Percentiles rank a stretch among this genome's conserved stretches.
Evolutionary conservation across 441 rosid species (phyloP).

Genomic region (Syzygium malaccense): DNA sequence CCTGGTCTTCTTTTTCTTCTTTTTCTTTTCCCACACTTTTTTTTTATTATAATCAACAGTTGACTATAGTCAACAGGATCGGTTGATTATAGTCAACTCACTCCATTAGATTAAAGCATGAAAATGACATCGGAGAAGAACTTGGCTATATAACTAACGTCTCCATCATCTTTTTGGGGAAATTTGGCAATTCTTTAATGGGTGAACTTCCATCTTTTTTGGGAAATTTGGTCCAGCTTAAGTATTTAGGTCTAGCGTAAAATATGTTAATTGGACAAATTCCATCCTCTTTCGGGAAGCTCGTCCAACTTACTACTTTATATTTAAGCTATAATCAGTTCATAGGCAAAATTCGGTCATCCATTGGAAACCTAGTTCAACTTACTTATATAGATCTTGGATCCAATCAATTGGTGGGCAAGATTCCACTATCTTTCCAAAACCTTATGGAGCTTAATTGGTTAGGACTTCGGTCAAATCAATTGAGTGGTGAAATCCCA

Average conservation of each 20-base stretch:
- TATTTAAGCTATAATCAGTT: not conserved
- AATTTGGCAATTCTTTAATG: not conserved
- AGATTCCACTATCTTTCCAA: not conserved
- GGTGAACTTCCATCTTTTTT: not conserved
- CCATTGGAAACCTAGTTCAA: not conserved
- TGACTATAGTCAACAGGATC: not conserved
- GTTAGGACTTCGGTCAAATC: not conserved
- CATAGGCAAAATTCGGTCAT: not conserved
- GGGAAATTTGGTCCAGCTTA: not conserved
- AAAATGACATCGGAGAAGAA: not conserved
- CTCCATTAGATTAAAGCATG: not conserved
- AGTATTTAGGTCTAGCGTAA: not conserved
- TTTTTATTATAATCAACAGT: no score
- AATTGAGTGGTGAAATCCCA: not conserved
- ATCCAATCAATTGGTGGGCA: not conserved
- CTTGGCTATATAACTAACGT: not conserved
- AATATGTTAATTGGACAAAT: not conserved
- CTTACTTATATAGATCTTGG: not conserved
- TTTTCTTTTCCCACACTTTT: no score
- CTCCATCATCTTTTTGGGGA: not conserved
- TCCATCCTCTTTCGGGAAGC: not conserved
- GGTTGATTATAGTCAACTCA: not conserved
- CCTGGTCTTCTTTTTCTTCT: no score
- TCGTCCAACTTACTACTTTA: not conserved
- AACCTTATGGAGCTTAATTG: rapidly evolving